A percentile compares a stretch with the other conserved stretches of the same genome.
Conservation (phyloP, 352 stramenopile genomes). For the Peronospora belbahrii region DNA sequence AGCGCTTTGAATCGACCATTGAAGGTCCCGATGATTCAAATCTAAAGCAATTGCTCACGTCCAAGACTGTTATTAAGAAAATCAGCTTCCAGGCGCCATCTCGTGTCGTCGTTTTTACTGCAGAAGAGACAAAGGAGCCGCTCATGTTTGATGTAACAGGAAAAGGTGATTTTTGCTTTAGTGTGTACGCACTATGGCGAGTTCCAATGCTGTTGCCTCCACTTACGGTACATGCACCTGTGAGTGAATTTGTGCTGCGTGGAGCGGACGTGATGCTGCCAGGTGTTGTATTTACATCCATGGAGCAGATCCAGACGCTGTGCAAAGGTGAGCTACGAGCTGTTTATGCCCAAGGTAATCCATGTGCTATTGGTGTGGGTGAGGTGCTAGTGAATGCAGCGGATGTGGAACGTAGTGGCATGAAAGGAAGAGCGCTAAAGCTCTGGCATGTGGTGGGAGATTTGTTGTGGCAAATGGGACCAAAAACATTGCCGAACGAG, state of each 20-base stretch:
- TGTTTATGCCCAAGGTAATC: constrained; percentile 69
- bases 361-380: constrained; percentile 65
- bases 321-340: constrained; percentile 59
- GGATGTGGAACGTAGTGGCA: constrained; percentile 44
- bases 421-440: constrained; percentile 61
- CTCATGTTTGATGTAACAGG: constrained; percentile 66
- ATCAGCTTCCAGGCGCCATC: constrained; percentile 73
- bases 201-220: constrained; percentile 38
- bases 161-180: constrained; percentile 56
- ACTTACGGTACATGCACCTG: constrained; percentile 63
- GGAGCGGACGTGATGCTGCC: constrained; percentile 82
- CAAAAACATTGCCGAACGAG: constrained; percentile 55
- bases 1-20: constrained; percentile 24
- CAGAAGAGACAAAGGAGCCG: constrained; percentile 51
- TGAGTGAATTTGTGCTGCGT: constrained; percentile 74
- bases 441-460: constrained; percentile 68
- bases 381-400: constrained; percentile 64
- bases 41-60: constrained; percentile 33
- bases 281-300: constrained; percentile 56
- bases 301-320: constrained; percentile 44
- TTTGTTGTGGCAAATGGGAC: constrained; percentile 67
- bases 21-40: constrained; percentile 29
- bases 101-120: constrained; percentile 58
- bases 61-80: constrained; percentile 58
- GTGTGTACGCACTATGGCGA: constrained; percentile 68